Conservation (phyloP, 106 monocot species). For the Dendrobium nobile region DNA sequence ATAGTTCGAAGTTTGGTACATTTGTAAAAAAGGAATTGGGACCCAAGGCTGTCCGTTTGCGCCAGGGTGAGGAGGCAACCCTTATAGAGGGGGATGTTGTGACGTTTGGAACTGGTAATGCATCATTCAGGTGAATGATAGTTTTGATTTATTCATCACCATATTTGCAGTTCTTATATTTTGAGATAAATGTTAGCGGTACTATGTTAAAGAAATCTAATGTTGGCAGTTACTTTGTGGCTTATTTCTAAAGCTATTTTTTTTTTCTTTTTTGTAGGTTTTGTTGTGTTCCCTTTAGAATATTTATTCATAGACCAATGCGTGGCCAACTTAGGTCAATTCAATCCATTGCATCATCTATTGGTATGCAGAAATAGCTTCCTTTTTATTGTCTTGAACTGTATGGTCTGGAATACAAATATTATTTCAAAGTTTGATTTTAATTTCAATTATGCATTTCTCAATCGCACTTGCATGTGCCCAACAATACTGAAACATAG, state of each 20-base stretch:
- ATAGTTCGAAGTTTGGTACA: constrained; percentile 86
- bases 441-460: not conserved
- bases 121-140: constrained; percentile 71
- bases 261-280: constrained; percentile 50
- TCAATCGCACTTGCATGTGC: not conserved
- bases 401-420: not conserved
- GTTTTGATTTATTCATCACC: constrained; percentile 5
- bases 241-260: not conserved
- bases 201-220: constrained; percentile 3
- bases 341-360: constrained; percentile 46
- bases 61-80: constrained; percentile 35
- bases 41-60: constrained; percentile 33
- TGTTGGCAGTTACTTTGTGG: not conserved
- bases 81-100: constrained; percentile 56
- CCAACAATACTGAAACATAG: not conserved
- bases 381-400: not conserved
- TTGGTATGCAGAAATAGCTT: constrained; percentile 46
- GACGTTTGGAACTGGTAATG: constrained; percentile 89
- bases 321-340: constrained; percentile 17
- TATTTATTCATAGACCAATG: constrained; percentile 31
- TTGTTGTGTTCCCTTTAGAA: constrained; percentile 39
- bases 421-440: not conserved
- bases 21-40: constrained; percentile 62
- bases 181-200: not conserved
- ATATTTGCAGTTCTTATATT: not conserved